A percentile compares a stretch with the other conserved stretches of the same genome.
Evolutionary conservation across 306 rosid species (phyloP).

Genomic region (Psophocarpus tetragonolobus): DNA sequence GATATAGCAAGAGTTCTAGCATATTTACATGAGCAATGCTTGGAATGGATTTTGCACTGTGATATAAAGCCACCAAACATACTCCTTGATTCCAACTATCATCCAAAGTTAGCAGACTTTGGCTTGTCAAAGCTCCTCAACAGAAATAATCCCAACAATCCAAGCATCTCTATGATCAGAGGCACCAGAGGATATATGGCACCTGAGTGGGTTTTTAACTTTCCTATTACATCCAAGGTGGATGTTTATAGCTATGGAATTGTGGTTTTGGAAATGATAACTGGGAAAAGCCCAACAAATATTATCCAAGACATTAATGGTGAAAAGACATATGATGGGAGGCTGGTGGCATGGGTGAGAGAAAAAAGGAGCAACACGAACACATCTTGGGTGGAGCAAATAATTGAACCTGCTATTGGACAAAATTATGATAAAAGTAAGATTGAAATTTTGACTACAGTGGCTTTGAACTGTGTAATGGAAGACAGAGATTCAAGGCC

Average conservation of each 20-base stretch:
- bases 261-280: conserved; percentile 34
- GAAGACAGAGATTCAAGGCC: conserved; percentile 55
- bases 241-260: conserved; percentile 42
- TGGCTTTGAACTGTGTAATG: conserved; percentile 50
- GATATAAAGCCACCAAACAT: conserved; percentile 40
- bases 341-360: conserved; percentile 41
- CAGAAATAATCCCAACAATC: conserved; percentile 18
- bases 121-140: conserved; percentile 35
- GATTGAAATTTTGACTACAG: conserved; percentile 37
- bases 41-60: conserved; percentile 40
- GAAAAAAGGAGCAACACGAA: conserved; percentile 19
- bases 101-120: conserved; percentile 37
- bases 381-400: conserved; percentile 32
- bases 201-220: conserved; percentile 33
- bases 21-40: conserved; percentile 35
- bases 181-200: conserved; percentile 43
- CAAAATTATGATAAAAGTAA: conserved; percentile 23
- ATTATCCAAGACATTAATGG: neutral
- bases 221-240: conserved; percentile 34
- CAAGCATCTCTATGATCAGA: conserved; percentile 20
- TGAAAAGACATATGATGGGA: conserved; percentile 15
- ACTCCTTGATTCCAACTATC: conserved; percentile 31
- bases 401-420: conserved; percentile 43
- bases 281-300: conserved; percentile 16
- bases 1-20: conserved; percentile 36